Conservation (phyloP, 208 protist species). For the Crithidia acanthocephali region DNA sequence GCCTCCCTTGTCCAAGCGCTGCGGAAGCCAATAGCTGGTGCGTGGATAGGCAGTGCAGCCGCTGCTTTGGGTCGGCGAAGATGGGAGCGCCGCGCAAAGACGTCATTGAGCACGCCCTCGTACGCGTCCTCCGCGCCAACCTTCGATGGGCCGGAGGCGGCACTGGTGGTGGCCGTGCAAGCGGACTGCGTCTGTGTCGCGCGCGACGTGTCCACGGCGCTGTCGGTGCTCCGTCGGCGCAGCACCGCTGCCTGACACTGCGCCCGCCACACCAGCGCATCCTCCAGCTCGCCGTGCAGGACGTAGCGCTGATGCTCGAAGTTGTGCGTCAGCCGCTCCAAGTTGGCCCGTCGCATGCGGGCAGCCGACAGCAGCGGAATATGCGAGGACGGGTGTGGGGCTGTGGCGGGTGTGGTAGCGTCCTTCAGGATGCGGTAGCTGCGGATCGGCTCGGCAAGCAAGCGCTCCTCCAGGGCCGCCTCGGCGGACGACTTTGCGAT, state of each 20-base stretch:
- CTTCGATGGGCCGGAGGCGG: neutral
- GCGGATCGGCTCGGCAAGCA: slow-evolving; percentile 45
- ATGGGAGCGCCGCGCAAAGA: neutral
- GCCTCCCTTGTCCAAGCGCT: slow-evolving; percentile 65
- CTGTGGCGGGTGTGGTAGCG: slow-evolving; percentile 1
- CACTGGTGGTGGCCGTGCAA: neutral
- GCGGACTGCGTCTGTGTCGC: neutral
- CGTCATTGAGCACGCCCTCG: slow-evolving; percentile 12
- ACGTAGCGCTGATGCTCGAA: slow-evolving; percentile 69
- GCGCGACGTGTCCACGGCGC: neutral
- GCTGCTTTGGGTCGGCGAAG: neutral
- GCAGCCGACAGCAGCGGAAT: slow-evolving; percentile 5
- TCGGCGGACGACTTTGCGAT: neutral
- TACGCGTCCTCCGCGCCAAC: neutral
- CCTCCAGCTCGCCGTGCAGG: slow-evolving; percentile 59
- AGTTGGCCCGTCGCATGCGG: slow-evolving; percentile 17
- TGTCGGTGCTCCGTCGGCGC: neutral
- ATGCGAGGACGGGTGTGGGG: neutral
- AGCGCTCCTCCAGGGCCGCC: neutral
- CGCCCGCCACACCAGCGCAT: slow-evolving; percentile 49
- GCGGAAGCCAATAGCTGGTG: slow-evolving; percentile 1
- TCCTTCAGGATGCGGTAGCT: slow-evolving; percentile 55
- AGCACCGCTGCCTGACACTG: slow-evolving; percentile 57
- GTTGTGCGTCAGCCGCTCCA: slow-evolving; percentile 37
- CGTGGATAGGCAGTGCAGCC: neutral